Conservation (phyloP, 108 stramenopile species). For the Pseudonitzschia multiseries region DNA sequence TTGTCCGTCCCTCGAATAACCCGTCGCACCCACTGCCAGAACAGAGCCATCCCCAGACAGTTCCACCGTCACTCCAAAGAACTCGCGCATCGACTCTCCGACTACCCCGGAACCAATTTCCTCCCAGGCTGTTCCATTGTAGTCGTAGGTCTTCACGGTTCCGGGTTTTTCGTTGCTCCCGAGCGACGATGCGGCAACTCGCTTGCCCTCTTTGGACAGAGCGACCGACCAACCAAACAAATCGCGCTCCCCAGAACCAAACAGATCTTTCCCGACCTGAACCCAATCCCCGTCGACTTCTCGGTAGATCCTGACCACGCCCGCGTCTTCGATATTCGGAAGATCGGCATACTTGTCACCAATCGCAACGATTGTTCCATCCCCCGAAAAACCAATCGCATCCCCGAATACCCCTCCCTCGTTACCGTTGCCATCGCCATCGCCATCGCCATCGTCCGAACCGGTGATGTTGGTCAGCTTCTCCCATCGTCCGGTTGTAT, state of each 20-base stretch:
- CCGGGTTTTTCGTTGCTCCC: constrained; percentile 26
- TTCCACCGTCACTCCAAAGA: constrained; percentile 34
- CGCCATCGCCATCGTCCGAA: background rate
- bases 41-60: constrained; percentile 27
- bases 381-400: constrained; percentile 36
- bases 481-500: constrained; percentile 14
- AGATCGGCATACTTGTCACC: constrained; percentile 28
- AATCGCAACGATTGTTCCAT: constrained; percentile 44
- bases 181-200: constrained; percentile 39
- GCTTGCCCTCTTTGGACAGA: constrained; percentile 29
- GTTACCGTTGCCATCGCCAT: too few species aligned
- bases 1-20: constrained; percentile 17
- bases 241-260: constrained; percentile 22
- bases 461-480: constrained; percentile 4
- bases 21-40: constrained; percentile 35
- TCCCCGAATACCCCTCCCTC: constrained; percentile 32
- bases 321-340: constrained; percentile 10
- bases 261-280: constrained; percentile 26
- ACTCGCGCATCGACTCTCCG: constrained; percentile 16
- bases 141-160: constrained; percentile 32
- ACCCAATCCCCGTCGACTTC: constrained; percentile 24
- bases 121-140: constrained; percentile 30
- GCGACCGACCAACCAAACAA: constrained; percentile 47
- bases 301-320: constrained; percentile 31
- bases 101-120: constrained; percentile 3